These are phyloP conservation scores for Podospora australis DNA, from an alignment of 495 filamentous ascomycete species.

Conservation along the genomic window DNA sequence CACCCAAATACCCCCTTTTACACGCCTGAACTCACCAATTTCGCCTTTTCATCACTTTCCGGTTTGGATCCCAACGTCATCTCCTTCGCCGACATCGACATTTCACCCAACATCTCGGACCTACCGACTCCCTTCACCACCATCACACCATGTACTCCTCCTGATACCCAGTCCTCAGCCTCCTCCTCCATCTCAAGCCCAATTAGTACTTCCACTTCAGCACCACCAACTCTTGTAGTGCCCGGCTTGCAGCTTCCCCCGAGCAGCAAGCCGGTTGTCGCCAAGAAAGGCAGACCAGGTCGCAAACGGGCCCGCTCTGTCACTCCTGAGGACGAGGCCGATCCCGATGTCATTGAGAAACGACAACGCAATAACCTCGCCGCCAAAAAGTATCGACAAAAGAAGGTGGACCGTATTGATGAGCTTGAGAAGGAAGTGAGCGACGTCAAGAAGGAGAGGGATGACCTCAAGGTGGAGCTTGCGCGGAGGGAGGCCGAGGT, in stretches of 20 bases:
- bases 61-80: slow-evolving; percentile 1
- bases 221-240: neutral
- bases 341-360: slow-evolving; percentile 34
- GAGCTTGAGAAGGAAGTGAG: slow-evolving; percentile 57
- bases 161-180: neutral
- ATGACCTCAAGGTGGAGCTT: slow-evolving; percentile 57
- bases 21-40: neutral
- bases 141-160: slow-evolving; percentile 1
- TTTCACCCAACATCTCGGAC: neutral
- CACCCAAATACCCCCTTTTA: neutral
- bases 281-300: slow-evolving; percentile 7
- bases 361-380: slow-evolving; percentile 63
- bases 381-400: slow-evolving; percentile 65
- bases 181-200: neutral
- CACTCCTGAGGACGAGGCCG: slow-evolving; percentile 7
- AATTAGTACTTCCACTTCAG: neutral
- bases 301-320: neutral
- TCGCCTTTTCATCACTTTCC: neutral
- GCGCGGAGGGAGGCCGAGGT: slow-evolving; percentile 60
- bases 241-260: slow-evolving; percentile 12
- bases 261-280: neutral
- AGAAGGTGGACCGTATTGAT: slow-evolving; percentile 58
- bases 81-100: neutral
- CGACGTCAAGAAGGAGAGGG: slow-evolving; percentile 52
- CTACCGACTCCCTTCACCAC: neutral